A percentile compares a stretch with the other conserved stretches of the same genome.
These are phyloP conservation scores for sorghum (Sorghum bicolor) DNA, from an alignment of 176 grass and related monocot genomes.

Conservation along the genomic window Sorghum_bicolor_NCBIv3 NC_012870.2:16698001-16698500, in stretches of 20 bases:
- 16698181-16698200: not conserved
- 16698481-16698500: not conserved
- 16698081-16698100: not conserved
- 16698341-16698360: not conserved
- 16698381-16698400: not conserved
- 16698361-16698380: not conserved
- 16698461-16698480: not conserved
- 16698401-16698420: not conserved
- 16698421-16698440: not conserved
- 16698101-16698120: not conserved
- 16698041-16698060: not conserved
- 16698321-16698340: not conserved
- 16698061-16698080: not conserved
- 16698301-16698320: not conserved
- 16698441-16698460: not conserved
- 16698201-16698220: not conserved
- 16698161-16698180: not conserved
- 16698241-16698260: not conserved
- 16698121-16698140: not conserved
- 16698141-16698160: not conserved
- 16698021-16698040: not conserved
- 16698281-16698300: not conserved
- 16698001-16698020: constrained; percentile 11
- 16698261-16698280: not conserved
- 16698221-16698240: not conserved